Evolutionary conservation across 2,329 filamentous ascomycete genomes (phyloP).

Genomic region (Fusarium sp.): DNA sequence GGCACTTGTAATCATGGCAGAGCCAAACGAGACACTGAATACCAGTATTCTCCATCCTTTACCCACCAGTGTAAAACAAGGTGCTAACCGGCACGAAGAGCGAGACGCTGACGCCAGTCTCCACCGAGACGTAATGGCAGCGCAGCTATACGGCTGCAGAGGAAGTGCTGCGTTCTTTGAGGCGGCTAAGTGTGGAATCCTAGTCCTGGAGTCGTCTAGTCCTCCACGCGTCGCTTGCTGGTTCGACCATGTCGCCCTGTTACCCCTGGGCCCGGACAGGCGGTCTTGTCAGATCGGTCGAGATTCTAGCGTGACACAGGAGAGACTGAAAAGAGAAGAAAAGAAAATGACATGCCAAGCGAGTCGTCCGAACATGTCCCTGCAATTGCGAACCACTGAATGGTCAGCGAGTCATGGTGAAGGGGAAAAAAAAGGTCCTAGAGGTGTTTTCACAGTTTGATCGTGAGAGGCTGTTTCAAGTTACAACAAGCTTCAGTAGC

Average conservation of each 20-base stretch:
- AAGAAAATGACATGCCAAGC: not conserved
- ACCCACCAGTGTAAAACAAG: conserved; percentile 4
- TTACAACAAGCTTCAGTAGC: conserved; percentile 27
- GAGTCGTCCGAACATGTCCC: not conserved
- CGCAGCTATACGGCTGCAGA: not conserved
- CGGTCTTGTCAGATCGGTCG: conserved; percentile 6
- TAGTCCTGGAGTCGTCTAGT: not conserved
- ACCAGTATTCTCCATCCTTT: not conserved
- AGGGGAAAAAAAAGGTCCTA: not conserved
- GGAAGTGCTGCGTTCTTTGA: not conserved
- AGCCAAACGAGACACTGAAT: not conserved
- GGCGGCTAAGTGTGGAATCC: not conserved
- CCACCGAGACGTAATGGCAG: conserved; percentile 3
- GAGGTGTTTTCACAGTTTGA: not conserved
- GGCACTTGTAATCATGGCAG: not conserved
- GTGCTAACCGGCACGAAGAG: not conserved
- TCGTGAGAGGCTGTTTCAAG: conserved; percentile 22
- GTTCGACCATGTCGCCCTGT: conserved; percentile 10
- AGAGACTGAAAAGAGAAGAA: not conserved
- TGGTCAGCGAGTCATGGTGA: conserved; percentile 1
- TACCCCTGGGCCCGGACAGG: conserved; percentile 5
- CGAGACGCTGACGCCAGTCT: not conserved
- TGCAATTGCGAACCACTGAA: not conserved
- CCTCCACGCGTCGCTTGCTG: conserved; percentile 25
- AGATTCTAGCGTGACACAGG: conserved; percentile 8